Base-by-base conservation (phyloP, 23 red algal species). In the Cyanidium caldarium region DNA sequence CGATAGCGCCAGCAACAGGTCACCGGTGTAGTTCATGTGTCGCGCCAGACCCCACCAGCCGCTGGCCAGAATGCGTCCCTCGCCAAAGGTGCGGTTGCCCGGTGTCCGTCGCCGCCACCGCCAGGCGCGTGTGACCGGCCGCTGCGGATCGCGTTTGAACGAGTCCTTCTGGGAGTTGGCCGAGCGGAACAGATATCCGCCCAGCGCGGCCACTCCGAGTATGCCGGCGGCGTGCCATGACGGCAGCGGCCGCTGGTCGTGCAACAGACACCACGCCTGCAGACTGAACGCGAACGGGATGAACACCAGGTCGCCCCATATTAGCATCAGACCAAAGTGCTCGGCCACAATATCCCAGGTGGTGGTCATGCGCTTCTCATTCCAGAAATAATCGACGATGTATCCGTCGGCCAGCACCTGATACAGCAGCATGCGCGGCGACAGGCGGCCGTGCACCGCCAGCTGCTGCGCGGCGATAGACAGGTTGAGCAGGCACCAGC, bases 311-410 rank as follows among this genome's bases (percentile, higher is more conserved):
- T 96, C 91, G 38, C 84, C 91, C 91, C 91, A 96, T 7, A 87
- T 75, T 20, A 96, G 80, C 91, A 96, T 96, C 37, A 96, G 80
- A 29, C 91, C 91, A 81, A 96, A 96, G 40, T 88, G 81, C 42
- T 96, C 91, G 7, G 91, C 91, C 58, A 96, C 86, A 67, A 96
- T 96, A 46, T 96, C 91, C 91, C 91, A 96, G 2, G 91, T 96
- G 35, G 40, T 80, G 17, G 81, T 78, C 38, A 96, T 96, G 35
- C 80, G 78, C 15, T 65, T 33, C 66, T 96, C 91, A 40, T 96
- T 72, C 38, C 84, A 77, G 44, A 96, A 96, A 23, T 96, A 96
- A 36, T 96, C 91, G 51, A 82, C 45, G 20, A 96, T 88, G 40
- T 96, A 96, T 45, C 67, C 75, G 33, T 70, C 80, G 19, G 84